Base-by-base conservation (phyloP, 1,284 basidiomycete species). In the Cutaneotrichosporon spelunceum region DNA sequence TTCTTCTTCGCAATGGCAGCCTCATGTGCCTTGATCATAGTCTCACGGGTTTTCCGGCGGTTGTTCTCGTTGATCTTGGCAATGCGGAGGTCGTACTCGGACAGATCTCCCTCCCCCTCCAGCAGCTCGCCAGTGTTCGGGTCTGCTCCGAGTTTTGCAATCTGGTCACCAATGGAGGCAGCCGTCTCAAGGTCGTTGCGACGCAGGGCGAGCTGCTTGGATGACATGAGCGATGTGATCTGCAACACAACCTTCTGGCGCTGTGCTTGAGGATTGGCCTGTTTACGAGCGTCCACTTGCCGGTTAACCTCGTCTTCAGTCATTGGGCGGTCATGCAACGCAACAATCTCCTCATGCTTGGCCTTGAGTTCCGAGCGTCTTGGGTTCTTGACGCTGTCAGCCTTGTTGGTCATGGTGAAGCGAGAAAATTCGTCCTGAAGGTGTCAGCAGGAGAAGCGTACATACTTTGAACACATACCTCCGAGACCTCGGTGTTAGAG, bases 61-160 rank as follows among this genome's bases (percentile, higher is more conserved):
- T 97, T 95, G 56, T 91, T 85, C 78, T 93, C 91, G 74, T 94
- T 95, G 63, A 96, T 88, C 73, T 82, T 86, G 21, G 88, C 85
- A 33, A 94, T 83, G 68, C 85, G 79, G 62, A 87, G 86, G 48
- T 80, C 81, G 65, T 80, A 78, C 7, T 81, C 76, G 60, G 82
- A 81, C 62, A 70, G 52, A 63, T 69, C n/a, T 19, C 47, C 47
- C 65, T 55, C 57, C 2, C 50, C 64, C 14, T 55, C 61, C 1
- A 71, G 54, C 5, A 74, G 56, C 68, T 72, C 60, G 54, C 72
- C 64, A 48, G 79, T 62, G 10, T 57, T 53, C 8, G 74, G 76
- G 52, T 80, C 76, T 9, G 70, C 72, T n/a, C 78, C 80, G 3
- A 87, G 79, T 44, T 81, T 82, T n/a, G 82, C 83, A 19, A 92